Evolutionary conservation across 352 stramenopile genomes (phyloP).

Genomic region (Phytophthora sp.): DNA sequence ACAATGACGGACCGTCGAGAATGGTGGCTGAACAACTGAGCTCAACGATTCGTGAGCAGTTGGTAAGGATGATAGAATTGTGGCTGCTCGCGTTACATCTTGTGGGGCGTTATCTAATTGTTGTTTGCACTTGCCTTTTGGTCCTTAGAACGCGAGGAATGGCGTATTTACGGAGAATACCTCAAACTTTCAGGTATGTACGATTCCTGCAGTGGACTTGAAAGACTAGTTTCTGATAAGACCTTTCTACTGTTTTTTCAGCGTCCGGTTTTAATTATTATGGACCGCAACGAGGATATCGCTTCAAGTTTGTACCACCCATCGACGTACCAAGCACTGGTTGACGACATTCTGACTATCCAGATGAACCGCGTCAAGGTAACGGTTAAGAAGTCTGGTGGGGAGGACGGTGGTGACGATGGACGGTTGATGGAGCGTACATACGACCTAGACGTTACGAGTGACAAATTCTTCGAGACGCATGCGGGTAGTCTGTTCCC

Average conservation of each 20-base stretch:
- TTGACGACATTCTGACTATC: constrained; percentile 97
- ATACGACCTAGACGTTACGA: constrained; percentile 85
- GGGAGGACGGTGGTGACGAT: constrained; percentile 37
- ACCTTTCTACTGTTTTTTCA: constrained; percentile 27
- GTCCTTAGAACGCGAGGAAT: constrained; percentile 55
- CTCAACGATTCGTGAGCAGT: constrained; percentile 75
- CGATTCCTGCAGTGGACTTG: background rate
- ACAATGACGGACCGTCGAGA: constrained; percentile 93
- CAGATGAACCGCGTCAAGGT: constrained; percentile 97
- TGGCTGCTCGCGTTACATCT: background rate
- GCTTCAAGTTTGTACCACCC: constrained; percentile 95
- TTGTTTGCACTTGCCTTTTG: background rate
- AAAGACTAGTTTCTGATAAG: constrained; percentile 1
- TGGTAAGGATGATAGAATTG: constrained; percentile 51
- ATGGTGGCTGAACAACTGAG: constrained; percentile 96
- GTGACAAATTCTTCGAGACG: constrained; percentile 84
- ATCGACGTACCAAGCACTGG: constrained; percentile 93
- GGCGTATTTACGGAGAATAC: constrained; percentile 67
- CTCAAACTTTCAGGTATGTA: constrained; percentile 69
- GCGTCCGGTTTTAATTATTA: constrained; percentile 96
- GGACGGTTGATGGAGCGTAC: constrained; percentile 58
- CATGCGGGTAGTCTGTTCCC: constrained; percentile 80
- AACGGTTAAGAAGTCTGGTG: constrained; percentile 61
- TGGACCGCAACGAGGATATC: constrained; percentile 97
- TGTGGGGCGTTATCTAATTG: background rate